phyloP scores from a whole-genome alignment of 345 rosid genomes.

The Citrus reticulata region DNA sequence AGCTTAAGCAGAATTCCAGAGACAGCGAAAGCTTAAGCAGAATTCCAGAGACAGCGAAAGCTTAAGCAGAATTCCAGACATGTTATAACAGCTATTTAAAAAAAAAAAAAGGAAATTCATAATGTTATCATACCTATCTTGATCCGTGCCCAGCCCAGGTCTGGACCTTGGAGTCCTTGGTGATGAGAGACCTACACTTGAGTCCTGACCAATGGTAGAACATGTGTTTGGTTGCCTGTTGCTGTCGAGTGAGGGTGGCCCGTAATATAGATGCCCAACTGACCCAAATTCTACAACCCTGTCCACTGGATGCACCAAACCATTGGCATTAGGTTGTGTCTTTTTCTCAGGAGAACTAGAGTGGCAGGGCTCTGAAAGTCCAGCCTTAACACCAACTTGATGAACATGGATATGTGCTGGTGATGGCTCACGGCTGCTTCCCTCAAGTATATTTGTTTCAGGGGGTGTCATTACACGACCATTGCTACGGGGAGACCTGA shows the following conservation, averaged over 20 bases:
- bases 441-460: slow-evolving; percentile 43
- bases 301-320: slow-evolving; percentile 37
- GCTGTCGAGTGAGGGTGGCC: slow-evolving; percentile 26
- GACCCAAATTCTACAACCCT: slow-evolving; percentile 43
- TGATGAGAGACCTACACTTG: slow-evolving; percentile 16
- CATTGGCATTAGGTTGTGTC: slow-evolving; percentile 37
- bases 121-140: slow-evolving; percentile 46
- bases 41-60: neutral
- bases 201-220: slow-evolving; percentile 22
- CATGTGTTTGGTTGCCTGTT: slow-evolving; percentile 22
- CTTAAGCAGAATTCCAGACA: neutral
- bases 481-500: slow-evolving; percentile 59
- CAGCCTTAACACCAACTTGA: slow-evolving; percentile 36
- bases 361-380: slow-evolving; percentile 35
- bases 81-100: neutral
- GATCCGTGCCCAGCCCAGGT: slow-evolving; percentile 26
- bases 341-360: slow-evolving; percentile 37
- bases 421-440: slow-evolving; percentile 36
- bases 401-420: slow-evolving; percentile 26
- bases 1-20: no score
- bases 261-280: slow-evolving; percentile 25
- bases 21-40: neutral
- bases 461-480: slow-evolving; percentile 29
- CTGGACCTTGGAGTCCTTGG: slow-evolving; percentile 33
- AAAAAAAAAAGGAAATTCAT: neutral